phyloP scores from a whole-genome alignment of 805 yeast genomes.

The Barnettozyma wickerhamii region DNA sequence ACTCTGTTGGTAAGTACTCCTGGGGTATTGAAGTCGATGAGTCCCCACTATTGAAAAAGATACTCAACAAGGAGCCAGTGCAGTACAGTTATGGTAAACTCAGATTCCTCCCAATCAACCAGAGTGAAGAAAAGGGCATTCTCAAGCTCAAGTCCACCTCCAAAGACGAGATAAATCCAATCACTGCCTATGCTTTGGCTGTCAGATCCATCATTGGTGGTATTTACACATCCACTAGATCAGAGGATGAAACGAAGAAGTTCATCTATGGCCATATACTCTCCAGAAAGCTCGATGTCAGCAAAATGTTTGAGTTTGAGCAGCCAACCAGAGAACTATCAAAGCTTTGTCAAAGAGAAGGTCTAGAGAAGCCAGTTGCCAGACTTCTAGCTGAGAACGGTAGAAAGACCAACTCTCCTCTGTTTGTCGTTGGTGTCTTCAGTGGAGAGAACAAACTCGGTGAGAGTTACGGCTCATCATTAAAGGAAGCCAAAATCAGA shows the following conservation, averaged over 20 bases:
- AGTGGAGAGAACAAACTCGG: constrained; percentile 80
- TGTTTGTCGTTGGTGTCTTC: constrained; percentile 88
- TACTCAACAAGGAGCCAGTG: constrained; percentile 63
- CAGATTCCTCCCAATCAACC: constrained; percentile 39
- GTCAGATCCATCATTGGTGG: constrained; percentile 85
- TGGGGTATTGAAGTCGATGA: constrained; percentile 91
- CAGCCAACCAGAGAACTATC: constrained; percentile 85
- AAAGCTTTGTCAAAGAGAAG: constrained; percentile 70
- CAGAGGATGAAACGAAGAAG: constrained; percentile 49
- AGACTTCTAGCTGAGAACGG: constrained; percentile 93
- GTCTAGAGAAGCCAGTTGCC: constrained; percentile 68
- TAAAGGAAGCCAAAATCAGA: constrained; percentile 87
- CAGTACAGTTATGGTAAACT: constrained; percentile 67
- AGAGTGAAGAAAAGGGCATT: constrained; percentile 45
- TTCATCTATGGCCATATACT: constrained; percentile 75
- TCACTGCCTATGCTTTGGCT: constrained; percentile 51
- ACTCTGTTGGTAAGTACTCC: constrained; percentile 53
- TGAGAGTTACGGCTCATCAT: constrained; percentile 89
- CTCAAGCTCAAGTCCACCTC: constrained; percentile 34
- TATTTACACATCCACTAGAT: constrained; percentile 63
- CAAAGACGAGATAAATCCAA: constrained; percentile 24
- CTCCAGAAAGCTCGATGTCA: constrained; percentile 76
- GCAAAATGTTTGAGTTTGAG: constrained; percentile 71
- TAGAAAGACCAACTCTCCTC: constrained; percentile 75
- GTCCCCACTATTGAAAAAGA: constrained; percentile 58